Evolutionary conservation across 805 yeast species (phyloP), one percentile per base, ranked within the genome.

Genomic region (Blastobotrys parvus): DNA sequence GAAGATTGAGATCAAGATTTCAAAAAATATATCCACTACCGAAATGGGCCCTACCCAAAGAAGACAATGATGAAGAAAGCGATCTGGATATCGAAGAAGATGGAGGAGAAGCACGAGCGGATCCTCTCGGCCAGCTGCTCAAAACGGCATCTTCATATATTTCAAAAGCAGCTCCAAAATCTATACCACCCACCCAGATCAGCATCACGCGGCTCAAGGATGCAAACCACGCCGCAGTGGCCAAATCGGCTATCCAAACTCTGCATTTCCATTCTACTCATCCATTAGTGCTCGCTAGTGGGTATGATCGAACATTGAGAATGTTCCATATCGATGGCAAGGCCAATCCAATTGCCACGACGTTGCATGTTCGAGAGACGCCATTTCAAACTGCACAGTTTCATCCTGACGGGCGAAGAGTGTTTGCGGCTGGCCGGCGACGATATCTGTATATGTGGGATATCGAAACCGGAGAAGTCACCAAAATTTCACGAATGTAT

Each of bases 361-460:
- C 95, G 35, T 66, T 90, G 48, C 86, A 81, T 61, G 69, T 92
- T 43, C 75, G 80, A 41, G 79, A 84, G 49, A 74, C 86, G 8
- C 96, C 97, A 3, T 72, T 92, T 38, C 83, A 81, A 51, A 74
- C 84, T 0, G 89, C 94, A 27, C 63, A 68, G 48, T 87, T 86
- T 62, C 74, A 77, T 44, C 67, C 64, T 42, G 76, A 69, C 38
- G 65, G 70, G 11, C 67, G 70, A 52, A 65, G 68, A 48, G 78
- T 90, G 7, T 81, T 77, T 58, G 84, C 94, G 2, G 95, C 83
- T 48, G 98, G 97, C 46, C 78, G 97, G 65, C 77, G 98, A 67
- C 74, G 85, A 45, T 89, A 81, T 59, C 80, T 92, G 86, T 86
- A 83, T 64, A 80, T 87, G 39, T 89, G 97, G 95, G 89, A 88